Conservation (phyloP, 2,329 filamentous ascomycete genomes). For the Apiospora saccharicola region DNA sequence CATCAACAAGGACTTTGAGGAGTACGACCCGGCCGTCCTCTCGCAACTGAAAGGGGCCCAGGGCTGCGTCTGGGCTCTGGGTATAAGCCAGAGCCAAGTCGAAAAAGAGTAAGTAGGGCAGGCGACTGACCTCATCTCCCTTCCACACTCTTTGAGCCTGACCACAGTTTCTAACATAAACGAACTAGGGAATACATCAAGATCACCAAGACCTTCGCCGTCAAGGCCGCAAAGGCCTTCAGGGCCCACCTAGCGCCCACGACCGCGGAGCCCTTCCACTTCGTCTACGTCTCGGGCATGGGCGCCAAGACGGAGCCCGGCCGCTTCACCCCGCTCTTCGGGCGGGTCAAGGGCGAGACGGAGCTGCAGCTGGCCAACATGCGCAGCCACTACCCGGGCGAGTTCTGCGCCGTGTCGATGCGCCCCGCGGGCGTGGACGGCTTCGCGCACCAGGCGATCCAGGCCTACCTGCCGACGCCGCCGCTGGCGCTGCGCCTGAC, state of each 20-base stretch:
- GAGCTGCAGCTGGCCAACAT: slow-evolving; percentile 67
- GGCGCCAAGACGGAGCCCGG: slow-evolving; percentile 66
- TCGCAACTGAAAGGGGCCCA: slow-evolving; percentile 67
- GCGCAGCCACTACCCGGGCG: slow-evolving; percentile 46
- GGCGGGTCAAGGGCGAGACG: slow-evolving; percentile 70
- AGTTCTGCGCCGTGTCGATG: slow-evolving; percentile 62
- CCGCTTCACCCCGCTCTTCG: slow-evolving; percentile 64
- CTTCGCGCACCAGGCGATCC: slow-evolving; percentile 48
- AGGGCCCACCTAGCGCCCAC: slow-evolving; percentile 52
- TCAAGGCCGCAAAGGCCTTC: slow-evolving; percentile 56
- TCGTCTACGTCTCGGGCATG: slow-evolving; percentile 74
- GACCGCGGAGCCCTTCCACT: slow-evolving; percentile 68
- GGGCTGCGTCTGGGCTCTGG: slow-evolving; percentile 78
- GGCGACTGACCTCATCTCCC: neutral
- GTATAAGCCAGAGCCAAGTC: slow-evolving; percentile 68
- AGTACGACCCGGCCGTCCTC: slow-evolving; percentile 65
- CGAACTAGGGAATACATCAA: slow-evolving; percentile 63
- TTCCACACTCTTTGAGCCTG: too few relatives aligned
- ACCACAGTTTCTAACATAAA: too few relatives aligned
- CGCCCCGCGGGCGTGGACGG: slow-evolving; percentile 68
- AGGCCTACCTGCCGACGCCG: slow-evolving; percentile 49
- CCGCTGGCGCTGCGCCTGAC: slow-evolving; percentile 31
- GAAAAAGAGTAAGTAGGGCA: slow-evolving; percentile 58
- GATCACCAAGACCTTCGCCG: slow-evolving; percentile 57
- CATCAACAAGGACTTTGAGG: slow-evolving; percentile 70